Evolutionary conservation across 345 rosid species (phyloP).

Genomic region (Mangifera indica): DNA sequence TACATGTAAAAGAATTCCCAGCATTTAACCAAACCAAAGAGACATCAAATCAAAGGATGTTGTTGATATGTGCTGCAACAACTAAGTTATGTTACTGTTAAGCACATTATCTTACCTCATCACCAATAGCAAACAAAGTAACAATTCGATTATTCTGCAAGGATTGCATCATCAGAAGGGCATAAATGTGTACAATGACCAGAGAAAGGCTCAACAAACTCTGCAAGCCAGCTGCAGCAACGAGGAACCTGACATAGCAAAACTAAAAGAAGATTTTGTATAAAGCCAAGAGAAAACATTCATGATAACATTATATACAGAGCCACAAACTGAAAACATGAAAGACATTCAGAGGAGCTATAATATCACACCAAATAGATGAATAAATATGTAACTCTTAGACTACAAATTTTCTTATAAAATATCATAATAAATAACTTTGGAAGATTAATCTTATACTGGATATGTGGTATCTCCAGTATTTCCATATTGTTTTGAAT

Average conservation of each 20-base stretch:
- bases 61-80: not conserved
- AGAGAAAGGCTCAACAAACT: conserved; percentile 72
- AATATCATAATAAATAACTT: too few relatives aligned
- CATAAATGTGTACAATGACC: conserved; percentile 58
- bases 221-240: conserved; percentile 77
- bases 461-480: too few relatives aligned
- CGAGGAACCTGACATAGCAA: conserved; percentile 62
- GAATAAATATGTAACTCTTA: too few relatives aligned
- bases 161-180: conserved; percentile 68
- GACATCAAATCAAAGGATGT: not conserved
- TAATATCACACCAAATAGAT: too few relatives aligned
- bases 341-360: too few relatives aligned
- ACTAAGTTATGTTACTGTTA: not conserved
- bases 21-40: conserved; percentile 1
- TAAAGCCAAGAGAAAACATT: conserved; percentile 13
- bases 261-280: conserved; percentile 17
- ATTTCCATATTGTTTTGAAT: too few relatives aligned
- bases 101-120: conserved; percentile 60
- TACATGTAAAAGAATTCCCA: not conserved
- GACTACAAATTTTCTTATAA: too few relatives aligned
- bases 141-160: conserved; percentile 55
- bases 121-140: conserved; percentile 57
- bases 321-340: not conserved
- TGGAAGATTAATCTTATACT: too few relatives aligned
- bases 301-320: not conserved